phyloP scores from a whole-genome alignment of 306 rosid species.

The Vachellia collinsii region DNA sequence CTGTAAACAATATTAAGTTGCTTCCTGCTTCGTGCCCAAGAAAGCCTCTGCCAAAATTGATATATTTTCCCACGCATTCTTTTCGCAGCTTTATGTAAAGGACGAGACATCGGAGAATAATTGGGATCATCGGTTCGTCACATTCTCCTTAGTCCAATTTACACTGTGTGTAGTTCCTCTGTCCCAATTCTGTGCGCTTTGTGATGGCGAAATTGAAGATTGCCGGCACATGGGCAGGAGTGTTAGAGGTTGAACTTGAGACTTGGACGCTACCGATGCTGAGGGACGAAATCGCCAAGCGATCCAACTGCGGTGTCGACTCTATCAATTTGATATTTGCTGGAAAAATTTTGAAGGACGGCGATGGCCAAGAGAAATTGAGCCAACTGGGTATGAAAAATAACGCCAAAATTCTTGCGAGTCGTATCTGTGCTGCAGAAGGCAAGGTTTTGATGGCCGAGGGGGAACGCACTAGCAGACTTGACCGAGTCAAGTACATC shows the following conservation, averaged over 20 bases:
- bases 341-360: constrained; percentile 73
- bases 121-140: background rate
- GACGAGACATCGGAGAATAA: background rate
- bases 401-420: constrained; percentile 76
- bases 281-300: constrained; percentile 69
- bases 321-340: constrained; percentile 81
- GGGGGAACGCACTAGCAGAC: constrained; percentile 74
- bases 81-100: background rate
- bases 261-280: constrained; percentile 67
- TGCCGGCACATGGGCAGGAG: constrained; percentile 84
- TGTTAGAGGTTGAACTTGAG: constrained; percentile 66
- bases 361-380: constrained; percentile 56
- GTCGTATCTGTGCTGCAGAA: constrained; percentile 53
- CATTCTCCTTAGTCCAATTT: background rate
- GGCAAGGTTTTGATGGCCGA: constrained; percentile 68
- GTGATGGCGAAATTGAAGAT: constrained; percentile 84
- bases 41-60: background rate
- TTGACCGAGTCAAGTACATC: constrained; percentile 69
- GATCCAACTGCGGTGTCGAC: constrained; percentile 57
- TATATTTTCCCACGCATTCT: background rate
- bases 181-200: background rate
- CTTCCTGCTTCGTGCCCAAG: background rate
- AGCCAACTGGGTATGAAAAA: constrained; percentile 64
- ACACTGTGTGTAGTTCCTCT: background rate
- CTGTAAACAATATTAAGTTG: too few relatives aligned